phyloP scores from a whole-genome alignment of 768 basidiomycete genomes.

The Boletus vinaceobasis region DNA sequence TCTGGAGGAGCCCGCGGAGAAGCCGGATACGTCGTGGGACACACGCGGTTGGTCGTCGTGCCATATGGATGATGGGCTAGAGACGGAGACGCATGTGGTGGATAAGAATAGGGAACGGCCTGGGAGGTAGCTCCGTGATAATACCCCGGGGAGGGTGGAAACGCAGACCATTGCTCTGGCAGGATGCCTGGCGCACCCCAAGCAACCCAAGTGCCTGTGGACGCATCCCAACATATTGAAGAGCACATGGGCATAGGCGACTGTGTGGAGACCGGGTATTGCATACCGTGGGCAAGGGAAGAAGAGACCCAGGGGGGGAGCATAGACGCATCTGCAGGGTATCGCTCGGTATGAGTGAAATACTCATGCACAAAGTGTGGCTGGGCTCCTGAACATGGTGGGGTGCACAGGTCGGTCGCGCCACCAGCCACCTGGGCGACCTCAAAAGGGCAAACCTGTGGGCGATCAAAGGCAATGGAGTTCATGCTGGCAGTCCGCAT shows the following conservation, averaged over 20 bases:
- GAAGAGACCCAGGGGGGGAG: conserved; percentile 29
- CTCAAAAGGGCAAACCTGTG: conserved; percentile 23
- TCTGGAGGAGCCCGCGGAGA: conserved; percentile 33
- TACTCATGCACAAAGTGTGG: conserved; percentile 25
- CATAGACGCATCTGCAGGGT: conserved; percentile 18
- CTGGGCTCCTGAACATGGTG: conserved; percentile 21
- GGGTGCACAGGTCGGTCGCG: conserved; percentile 24
- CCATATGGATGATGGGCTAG: conserved; percentile 18
- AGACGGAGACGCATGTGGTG: conserved; percentile 25
- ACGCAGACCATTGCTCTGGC: conserved; percentile 30
- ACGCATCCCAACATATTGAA: conserved; percentile 29
- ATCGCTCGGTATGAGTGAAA: conserved; percentile 25
- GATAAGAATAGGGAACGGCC: conserved; percentile 26
- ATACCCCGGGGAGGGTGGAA: conserved; percentile 25
- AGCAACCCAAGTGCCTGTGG: conserved; percentile 29
- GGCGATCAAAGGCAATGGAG: conserved; percentile 17
- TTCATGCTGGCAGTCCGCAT: conserved; percentile 20
- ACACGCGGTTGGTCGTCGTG: conserved; percentile 16
- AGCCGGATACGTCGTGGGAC: conserved; percentile 21
- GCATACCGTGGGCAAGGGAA: conserved; percentile 24
- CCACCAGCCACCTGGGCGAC: conserved; percentile 19
- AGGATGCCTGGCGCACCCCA: conserved; percentile 26
- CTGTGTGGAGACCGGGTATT: conserved; percentile 29
- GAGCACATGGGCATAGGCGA: conserved; percentile 29
- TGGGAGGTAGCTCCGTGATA: conserved; percentile 25